These are phyloP conservation scores for button mushroom (Agaricus bisporus) DNA, from an alignment of 768 basidiomycete genomes.

Conservation along the genomic window DNA sequence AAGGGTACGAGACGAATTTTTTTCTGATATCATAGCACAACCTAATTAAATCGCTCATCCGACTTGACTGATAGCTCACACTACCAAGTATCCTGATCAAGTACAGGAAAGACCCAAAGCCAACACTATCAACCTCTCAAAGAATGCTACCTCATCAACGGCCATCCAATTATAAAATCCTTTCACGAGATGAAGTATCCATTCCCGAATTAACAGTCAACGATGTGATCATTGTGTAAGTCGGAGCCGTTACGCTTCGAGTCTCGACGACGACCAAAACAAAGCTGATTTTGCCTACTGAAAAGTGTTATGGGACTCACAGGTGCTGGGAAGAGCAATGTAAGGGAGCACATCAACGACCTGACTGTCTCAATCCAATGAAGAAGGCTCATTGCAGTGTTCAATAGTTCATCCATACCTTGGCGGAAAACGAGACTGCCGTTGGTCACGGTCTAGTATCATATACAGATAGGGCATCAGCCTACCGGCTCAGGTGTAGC, in stretches of 20 bases:
- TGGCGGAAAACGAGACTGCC: not conserved
- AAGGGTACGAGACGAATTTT: too few relatives aligned
- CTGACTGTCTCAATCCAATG: not conserved
- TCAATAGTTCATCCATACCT: not conserved
- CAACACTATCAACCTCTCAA: not conserved
- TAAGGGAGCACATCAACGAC: not conserved
- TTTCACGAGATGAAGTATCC: not conserved
- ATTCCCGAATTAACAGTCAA: not conserved
- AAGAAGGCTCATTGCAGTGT: not conserved
- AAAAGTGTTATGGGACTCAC: conserved; percentile 9
- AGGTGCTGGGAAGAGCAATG: conserved; percentile 10
- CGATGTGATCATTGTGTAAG: conserved; percentile 9
- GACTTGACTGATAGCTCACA: too few relatives aligned
- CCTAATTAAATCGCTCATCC: too few relatives aligned
- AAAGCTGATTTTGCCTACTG: too few relatives aligned
- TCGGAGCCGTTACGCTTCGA: not conserved
- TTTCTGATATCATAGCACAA: too few relatives aligned
- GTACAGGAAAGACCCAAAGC: too few relatives aligned
- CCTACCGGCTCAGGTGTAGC: not conserved
- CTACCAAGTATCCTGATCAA: too few relatives aligned
- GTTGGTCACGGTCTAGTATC: conserved; percentile 5
- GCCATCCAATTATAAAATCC: not conserved
- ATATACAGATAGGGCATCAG: not conserved
- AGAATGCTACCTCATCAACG: not conserved
- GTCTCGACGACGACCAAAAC: not conserved